Base-by-base conservation (phyloP, 345 rosid species). In the Citrus maxima region DNA sequence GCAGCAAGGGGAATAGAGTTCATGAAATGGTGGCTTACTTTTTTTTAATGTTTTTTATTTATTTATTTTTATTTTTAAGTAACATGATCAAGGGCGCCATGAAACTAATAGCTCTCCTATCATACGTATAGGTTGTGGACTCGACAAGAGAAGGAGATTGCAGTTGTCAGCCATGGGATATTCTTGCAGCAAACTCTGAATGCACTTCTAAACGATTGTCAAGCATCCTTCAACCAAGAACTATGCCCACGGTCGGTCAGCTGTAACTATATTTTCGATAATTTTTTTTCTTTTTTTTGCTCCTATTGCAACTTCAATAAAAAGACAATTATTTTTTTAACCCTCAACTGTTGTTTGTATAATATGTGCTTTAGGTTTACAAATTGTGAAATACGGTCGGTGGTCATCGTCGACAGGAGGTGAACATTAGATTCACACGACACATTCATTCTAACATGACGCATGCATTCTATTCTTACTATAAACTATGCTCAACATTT, bases 91-190 rank as follows among this genome's bases (percentile, higher is more conserved):
- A 12, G 51, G 51, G 16, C 18, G 18, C 18, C 58, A 54, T 18
- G 22, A 14, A 55, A 34, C 21, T 21, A 30, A 24, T 4, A 14
- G 38, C 4, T 46, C 18, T 76, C 19, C 1, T 3, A 46, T 46
- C 51, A 2, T 59, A 32, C 64, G 14, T 79, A 10, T 76, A 92
- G 98, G 98, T 49, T 92, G 82, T 87, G 93, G 89, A 87, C 93
- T 56, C 82, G 97, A 28, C 87, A 87, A 67, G 99, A 95, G 88
- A 89, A 85, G 80, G 95, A 95, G 80, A 88, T 95, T 66, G 99
- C 92, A 66, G 54, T 95, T 27, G 96, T 95, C 8, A 87, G 91
- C 81, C 98, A 93, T 51, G 86, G 95, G 12, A 88, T 88, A 16
- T 89, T 93, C 84, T 85, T 95, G 80, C 89, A 86, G 56, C 70